Evolutionary conservation across 306 rosid species (phyloP).

Genomic region (Gleditsia sinensis): DNA sequence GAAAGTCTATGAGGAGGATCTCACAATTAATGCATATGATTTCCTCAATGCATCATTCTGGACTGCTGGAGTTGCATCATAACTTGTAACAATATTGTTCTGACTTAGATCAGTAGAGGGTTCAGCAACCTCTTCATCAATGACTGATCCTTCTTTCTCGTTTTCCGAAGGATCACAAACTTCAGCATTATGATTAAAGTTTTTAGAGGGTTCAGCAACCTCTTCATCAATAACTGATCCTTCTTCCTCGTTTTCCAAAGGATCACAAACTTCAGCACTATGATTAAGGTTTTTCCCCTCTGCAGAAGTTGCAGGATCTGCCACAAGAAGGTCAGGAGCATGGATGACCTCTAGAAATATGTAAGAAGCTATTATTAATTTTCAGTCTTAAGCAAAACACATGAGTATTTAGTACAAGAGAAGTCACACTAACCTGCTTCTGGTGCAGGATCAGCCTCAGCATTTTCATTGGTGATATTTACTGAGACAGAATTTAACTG

Average conservation of each 20-base stretch:
- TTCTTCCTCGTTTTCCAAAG: constrained; percentile 70
- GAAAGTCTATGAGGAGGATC: constrained; percentile 41
- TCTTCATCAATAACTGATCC: constrained; percentile 73
- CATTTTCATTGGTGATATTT: constrained; percentile 52
- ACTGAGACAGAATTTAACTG: constrained; percentile 49
- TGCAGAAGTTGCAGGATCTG: constrained; percentile 48
- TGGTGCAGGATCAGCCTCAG: constrained; percentile 44
- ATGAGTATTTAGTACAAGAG: constrained; percentile 18
- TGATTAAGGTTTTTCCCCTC: constrained; percentile 64
- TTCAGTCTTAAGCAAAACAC: constrained; percentile 21
- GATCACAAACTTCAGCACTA: constrained; percentile 73
- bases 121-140: constrained; percentile 64
- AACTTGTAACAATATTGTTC: constrained; percentile 42
- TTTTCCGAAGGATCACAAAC: constrained; percentile 70
- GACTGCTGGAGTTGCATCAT: constrained; percentile 52
- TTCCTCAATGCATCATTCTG: constrained; percentile 73
- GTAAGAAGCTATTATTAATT: constrained; percentile 32
- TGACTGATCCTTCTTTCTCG: constrained; percentile 66
- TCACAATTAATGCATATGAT: constrained; percentile 89
- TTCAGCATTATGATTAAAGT: constrained; percentile 58
- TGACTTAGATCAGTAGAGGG: constrained; percentile 46
- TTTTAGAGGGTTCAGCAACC: constrained; percentile 54
- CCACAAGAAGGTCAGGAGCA: constrained; percentile 59
- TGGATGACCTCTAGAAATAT: constrained; percentile 58
- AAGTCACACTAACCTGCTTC: constrained; percentile 68